A percentile compares a stretch with the other conserved stretches of the same genome.
phyloP scores from a whole-genome alignment of 768 basidiomycete species.

The Suillus placidus region DNA sequence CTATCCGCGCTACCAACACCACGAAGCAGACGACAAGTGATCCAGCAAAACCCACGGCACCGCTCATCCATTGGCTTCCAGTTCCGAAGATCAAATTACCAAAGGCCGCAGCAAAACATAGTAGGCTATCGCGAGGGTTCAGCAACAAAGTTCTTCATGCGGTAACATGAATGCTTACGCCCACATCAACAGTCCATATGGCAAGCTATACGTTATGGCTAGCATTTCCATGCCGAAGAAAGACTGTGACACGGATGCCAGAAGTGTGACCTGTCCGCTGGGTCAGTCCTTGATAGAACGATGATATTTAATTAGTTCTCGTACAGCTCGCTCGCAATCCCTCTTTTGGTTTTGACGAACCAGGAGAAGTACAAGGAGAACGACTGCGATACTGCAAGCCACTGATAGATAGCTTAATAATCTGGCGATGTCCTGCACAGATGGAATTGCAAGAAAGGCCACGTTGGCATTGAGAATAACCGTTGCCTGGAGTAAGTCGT shows the following conservation, averaged over 20 bases:
- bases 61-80: not conserved
- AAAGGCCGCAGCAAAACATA: slow-evolving; percentile 2
- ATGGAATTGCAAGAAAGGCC: slow-evolving; percentile 49
- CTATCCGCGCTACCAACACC: not conserved
- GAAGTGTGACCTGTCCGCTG: not conserved
- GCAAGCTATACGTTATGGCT: slow-evolving; percentile 35
- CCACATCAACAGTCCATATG: slow-evolving; percentile 37
- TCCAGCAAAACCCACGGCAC: not conserved
- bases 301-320: slow-evolving; percentile 8
- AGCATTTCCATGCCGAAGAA: slow-evolving; percentile 29
- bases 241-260: not conserved
- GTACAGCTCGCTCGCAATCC: slow-evolving; percentile 26
- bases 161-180: slow-evolving; percentile 17
- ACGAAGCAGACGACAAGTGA: not conserved
- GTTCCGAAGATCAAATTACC: not conserved
- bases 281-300: not conserved
- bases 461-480: slow-evolving; percentile 56
- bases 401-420: slow-evolving; percentile 39
- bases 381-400: slow-evolving; percentile 35
- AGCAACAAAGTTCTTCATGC: not conserved
- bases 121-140: not conserved
- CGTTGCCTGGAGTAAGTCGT: slow-evolving; percentile 39
- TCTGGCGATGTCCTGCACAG: slow-evolving; percentile 34
- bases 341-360: slow-evolving; percentile 39
- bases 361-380: slow-evolving; percentile 39